Evolutionary conservation across 768 basidiomycete species (phyloP).

Genomic region (Multifurca ochricompacta): DNA sequence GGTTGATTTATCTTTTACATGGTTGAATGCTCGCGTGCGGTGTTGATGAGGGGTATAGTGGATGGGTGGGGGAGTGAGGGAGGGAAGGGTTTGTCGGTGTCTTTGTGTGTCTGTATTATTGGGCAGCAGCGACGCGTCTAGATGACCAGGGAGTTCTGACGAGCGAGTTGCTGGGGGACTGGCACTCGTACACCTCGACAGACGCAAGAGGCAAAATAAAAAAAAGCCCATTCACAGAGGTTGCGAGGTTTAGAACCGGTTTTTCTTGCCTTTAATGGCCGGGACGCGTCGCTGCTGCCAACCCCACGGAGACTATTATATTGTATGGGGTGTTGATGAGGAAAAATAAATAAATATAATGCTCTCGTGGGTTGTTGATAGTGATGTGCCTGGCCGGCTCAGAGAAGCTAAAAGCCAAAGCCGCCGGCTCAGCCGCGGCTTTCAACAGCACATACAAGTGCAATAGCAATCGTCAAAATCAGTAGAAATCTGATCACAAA

Average conservation of each 20-base stretch:
- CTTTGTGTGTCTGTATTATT: background rate
- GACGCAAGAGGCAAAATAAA: conserved; percentile 7
- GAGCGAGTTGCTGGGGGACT: conserved; percentile 10
- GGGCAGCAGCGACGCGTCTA: conserved; percentile 9
- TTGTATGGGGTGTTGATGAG: background rate
- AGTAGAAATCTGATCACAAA: too few species aligned
- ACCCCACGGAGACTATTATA: conserved; percentile 1
- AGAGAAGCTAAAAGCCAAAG: too few species aligned
- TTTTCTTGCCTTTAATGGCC: conserved; percentile 13
- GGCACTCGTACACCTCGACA: conserved; percentile 14
- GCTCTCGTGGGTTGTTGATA: too few species aligned
- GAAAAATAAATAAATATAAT: background rate
- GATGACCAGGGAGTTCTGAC: conserved; percentile 16
- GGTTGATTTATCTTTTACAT: too few species aligned
- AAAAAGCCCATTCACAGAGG: conserved; percentile 4
- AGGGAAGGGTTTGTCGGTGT: background rate
- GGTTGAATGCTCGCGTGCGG: too few species aligned
- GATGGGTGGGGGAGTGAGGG: too few species aligned
- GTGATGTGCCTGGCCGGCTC: too few species aligned
- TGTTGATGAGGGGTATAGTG: too few species aligned
- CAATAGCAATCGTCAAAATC: too few species aligned
- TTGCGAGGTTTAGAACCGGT: conserved; percentile 14
- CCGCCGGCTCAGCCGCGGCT: too few species aligned
- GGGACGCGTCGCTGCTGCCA: conserved; percentile 8
- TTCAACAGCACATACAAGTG: too few species aligned